Evolutionary conservation across 345 rosid genomes (phyloP), one percentile per base, ranked within the genome.

Genomic region (Ceriops tagal): DNA sequence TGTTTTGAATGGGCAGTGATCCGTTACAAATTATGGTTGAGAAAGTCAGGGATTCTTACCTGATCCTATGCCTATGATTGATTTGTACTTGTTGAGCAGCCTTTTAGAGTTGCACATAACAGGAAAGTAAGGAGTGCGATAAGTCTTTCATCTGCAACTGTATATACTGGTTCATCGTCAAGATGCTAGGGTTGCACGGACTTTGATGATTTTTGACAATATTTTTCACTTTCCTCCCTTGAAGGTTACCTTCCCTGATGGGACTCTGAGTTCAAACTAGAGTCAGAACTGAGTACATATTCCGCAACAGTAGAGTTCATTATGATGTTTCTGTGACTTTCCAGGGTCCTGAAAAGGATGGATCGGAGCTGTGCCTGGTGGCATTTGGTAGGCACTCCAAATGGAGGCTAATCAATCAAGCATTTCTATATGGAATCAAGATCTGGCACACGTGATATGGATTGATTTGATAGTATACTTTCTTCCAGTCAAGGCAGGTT

Each of bases 341-440:
- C 53, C 20, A 10, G 32, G n/a, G 34, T 57, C 6, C 56, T 60
- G 26, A 70, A 62, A 24, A 57, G 66, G 59, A 24, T 15, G 28
- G 32, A 20, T 27, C 53, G 27, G 18, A 15, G 10, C 55, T 28
- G 1, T 49, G 15, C 31, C 62, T 35, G 61, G 9, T 61, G 63
- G 31, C 46, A 15, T 22, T 39, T 43, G 5, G 18, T 15, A 11
- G 49, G 15, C 49, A 3, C 61, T 35, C 15, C 47, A 19, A 11
- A 26, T 31, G 62, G n/a, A 71, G 52, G 26, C 6, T 26, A 47
- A 24, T 34, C 19, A 18, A n/a, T 5, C 49, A 43, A 43, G 55
- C 39, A 43, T 58, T 47, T 49, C 35, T 13, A 8, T 49, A 52
- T 24, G 27, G 63, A 65, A 65, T 58, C 60, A 58, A 30, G 34